Evolutionary conservation across 2,329 filamentous ascomycete species (phyloP), one percentile per base, ranked within the genome.

Genomic region (Aspergillus jensenii): DNA sequence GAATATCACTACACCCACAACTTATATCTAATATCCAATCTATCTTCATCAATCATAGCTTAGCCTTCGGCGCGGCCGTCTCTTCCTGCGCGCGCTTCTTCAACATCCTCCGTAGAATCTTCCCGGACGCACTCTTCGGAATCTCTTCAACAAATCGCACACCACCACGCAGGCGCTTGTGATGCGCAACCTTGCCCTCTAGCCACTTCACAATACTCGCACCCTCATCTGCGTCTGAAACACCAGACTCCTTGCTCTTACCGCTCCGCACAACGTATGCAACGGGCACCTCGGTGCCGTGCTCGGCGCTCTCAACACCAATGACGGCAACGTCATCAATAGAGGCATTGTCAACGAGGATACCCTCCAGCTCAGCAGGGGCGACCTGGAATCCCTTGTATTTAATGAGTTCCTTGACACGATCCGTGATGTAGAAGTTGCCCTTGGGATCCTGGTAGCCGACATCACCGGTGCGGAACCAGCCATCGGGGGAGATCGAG

Each of bases 401-500:
- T 74, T 89, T 85, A 69, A 81, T 81, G 39, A 79, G 71, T 61
- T 78, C 81, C 78, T 91, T 92, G 37, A 91, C 81, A 6, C 92
- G 88, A 70, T 97, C 93, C 1, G 93, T 96, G 71, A 96, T 93
- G 78, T 87, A 96, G 68, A 96, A 90, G 69, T 96, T 90, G 31
- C 90, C 90, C 50, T 90, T 82, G 46, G 82, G 78, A 69, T 96
- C 90, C 67, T 90, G 85, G 63, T 90, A 87, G 4, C 91, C 90
- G 25, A 96, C 87, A 68, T 97, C 93, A 2, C 93, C 93, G 0
- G 93, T 96, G 74, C 88, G 93, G 82, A 96, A 96, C 79, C 87
- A 97, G 1, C 91, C 91, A 63, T 96, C 91, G 1, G 66, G 61
- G 0, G 82, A 83, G 39, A 87, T 72, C 21, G 83, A 84, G 39